phyloP scores from a whole-genome alignment of 257 asterid genomes.

The Verbena officinalis region DNA sequence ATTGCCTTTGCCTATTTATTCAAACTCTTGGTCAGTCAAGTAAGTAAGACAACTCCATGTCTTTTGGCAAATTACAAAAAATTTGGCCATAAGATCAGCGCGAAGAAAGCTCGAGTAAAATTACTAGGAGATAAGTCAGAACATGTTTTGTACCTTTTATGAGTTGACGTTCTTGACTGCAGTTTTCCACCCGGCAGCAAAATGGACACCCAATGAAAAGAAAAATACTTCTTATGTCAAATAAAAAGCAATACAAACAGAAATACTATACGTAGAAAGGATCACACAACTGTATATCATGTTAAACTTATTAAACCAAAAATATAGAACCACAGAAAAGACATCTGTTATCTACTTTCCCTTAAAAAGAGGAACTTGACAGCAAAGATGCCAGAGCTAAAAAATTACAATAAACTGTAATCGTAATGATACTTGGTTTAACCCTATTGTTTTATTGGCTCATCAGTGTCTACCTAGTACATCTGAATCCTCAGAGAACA shows the following conservation, averaged over 20 bases:
- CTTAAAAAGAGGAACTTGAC: constrained; percentile 18
- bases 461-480: constrained; percentile 7
- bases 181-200: constrained; percentile 42
- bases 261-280: constrained; percentile 15
- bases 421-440: neutral
- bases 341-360: neutral
- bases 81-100: constrained; percentile 10
- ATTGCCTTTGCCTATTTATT: constrained; percentile 74
- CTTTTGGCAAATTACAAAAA: constrained; percentile 2
- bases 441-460: constrained; percentile 12
- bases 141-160: constrained; percentile 61
- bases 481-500: constrained; percentile 8
- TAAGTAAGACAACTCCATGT: constrained; percentile 11
- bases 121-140: neutral
- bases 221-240: constrained; percentile 21
- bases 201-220: constrained; percentile 25
- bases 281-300: neutral
- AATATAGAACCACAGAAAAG: neutral
- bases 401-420: constrained; percentile 1
- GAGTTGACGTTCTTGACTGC: constrained; percentile 79
- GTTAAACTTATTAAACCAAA: constrained; percentile 5
- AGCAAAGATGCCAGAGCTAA: constrained; percentile 11
- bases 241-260: constrained; percentile 5
- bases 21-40: constrained; percentile 25
- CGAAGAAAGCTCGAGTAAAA: constrained; percentile 18